A percentile compares a stretch with the other conserved stretches of the same genome.
These are phyloP conservation scores for Paspalum notatum DNA, from an alignment of 176 grass and related monocot species.

Conservation along the genomic window DNA sequence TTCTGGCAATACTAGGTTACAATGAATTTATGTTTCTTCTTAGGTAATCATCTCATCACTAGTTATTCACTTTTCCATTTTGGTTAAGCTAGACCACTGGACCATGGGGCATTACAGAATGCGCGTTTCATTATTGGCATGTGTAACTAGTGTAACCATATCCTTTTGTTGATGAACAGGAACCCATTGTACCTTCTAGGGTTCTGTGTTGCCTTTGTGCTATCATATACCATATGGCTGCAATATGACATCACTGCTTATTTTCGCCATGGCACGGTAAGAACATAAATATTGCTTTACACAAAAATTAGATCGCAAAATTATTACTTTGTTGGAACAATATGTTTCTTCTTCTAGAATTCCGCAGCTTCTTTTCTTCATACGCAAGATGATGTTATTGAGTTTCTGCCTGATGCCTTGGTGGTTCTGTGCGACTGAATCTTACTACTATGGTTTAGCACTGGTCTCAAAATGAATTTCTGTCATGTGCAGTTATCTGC, in stretches of 20 bases:
- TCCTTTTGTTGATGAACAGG: slow-evolving; percentile 58
- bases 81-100: background rate
- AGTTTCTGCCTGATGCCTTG: background rate
- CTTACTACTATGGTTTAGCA: background rate
- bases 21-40: slow-evolving; percentile 88
- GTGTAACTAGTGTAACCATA: background rate
- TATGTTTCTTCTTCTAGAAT: background rate
- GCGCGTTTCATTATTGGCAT: slow-evolving; percentile 14
- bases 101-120: background rate
- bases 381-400: background rate
- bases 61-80: background rate
- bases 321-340: background rate
- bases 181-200: slow-evolving; percentile 77
- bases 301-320: background rate
- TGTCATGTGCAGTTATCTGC: slow-evolving; percentile 58
- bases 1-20: slow-evolving; percentile 73
- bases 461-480: background rate
- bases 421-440: background rate
- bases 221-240: slow-evolving; percentile 66
- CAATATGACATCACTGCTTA: slow-evolving; percentile 67
- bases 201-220: slow-evolving; percentile 56
- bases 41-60: slow-evolving; percentile 51
- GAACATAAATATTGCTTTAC: background rate
- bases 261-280: slow-evolving; percentile 75
- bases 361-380: background rate